Base-by-base conservation (phyloP, 495 filamentous ascomycete species). In the Achaetomiella virescens region DNA sequence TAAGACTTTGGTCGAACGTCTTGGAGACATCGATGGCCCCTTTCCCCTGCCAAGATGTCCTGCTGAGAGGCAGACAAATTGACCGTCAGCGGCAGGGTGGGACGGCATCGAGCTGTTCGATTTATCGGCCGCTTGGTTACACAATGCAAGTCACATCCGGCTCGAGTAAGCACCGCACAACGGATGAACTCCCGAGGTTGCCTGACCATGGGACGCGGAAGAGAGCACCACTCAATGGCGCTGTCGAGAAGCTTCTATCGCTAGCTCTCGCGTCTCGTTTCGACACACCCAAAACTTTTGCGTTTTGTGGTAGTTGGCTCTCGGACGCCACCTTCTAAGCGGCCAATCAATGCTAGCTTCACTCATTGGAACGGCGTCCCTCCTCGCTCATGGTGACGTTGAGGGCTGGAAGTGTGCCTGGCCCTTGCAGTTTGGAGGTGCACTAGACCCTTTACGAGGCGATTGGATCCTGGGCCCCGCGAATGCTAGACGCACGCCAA, bases 401-500 rank as follows among this genome's bases (percentile, higher is more conserved):
- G 8, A 31, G 18, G 6, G 3, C 12, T 1, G 5, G 27, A 8
- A 17, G 41, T 38, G 35, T 54, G 24, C 36, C 27, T 55, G 35
- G 64, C 53, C 55, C 61, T 61, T 66, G 64, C 61, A 64, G 60
- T 37, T 56, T 48, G 49, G 54, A 33, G 57, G 46, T 24, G 51
- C 59, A 46, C 61, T 59, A 54, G 49, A 24, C 47, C 46, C 24
- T 37, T 35, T 12, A 14, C 44, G 15, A 31, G 45, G n/a, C 44
- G 42, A n/a, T n/a, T 59, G 52, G 43, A 46, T 46, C 12, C 37
- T 12, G 12, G n/a, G 36, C 18, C 29, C 12, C n/a, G 27, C n/a
- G n/a, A n/a, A n/a, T n/a, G n/a, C 42, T 60, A 56, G 27, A 40
- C 29, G 25, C 54, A 62, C 64, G 14, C 64, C 61, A 46, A 20